Evolutionary conservation across 208 protist genomes (phyloP).

Genomic region (Endotrypanum monterogeii): DNA sequence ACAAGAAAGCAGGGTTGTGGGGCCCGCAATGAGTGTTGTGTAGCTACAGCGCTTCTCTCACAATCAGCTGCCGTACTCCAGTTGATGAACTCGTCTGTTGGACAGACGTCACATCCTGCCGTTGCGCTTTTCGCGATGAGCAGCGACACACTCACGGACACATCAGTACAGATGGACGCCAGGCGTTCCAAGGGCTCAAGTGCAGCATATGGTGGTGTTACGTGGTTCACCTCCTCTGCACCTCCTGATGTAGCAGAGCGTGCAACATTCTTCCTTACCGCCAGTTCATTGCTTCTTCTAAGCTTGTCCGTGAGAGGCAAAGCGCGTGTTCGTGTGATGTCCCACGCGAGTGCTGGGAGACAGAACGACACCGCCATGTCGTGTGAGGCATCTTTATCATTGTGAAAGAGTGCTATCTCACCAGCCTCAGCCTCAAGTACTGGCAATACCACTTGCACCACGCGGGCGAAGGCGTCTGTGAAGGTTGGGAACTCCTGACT

Average conservation of each 20-base stretch:
- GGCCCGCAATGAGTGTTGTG: neutral
- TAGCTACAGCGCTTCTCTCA: neutral
- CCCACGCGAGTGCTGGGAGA: conserved; percentile 27
- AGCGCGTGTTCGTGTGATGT: conserved; percentile 8
- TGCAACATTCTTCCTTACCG: neutral
- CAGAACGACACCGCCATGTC: conserved; percentile 19
- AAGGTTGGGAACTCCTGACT: conserved; percentile 49
- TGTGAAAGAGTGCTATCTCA: neutral
- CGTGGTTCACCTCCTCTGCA: neutral
- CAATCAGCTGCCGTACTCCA: neutral
- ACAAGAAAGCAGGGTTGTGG: neutral
- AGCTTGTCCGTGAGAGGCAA: neutral
- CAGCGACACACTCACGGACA: conserved; percentile 15
- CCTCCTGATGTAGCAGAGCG: neutral
- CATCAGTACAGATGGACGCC: conserved; percentile 20
- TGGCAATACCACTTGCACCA: conserved; percentile 22
- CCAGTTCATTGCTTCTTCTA: neutral
- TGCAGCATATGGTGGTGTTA: neutral
- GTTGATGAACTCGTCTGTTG: neutral
- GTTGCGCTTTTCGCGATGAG: neutral
- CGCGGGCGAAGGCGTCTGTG: conserved; percentile 30
- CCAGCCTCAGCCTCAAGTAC: conserved; percentile 10
- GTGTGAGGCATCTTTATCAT: conserved; percentile 10
- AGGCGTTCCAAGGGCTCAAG: conserved; percentile 11
- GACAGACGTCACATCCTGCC: neutral